These are phyloP conservation scores for Phytopythium montanum DNA, from an alignment of 352 stramenopile genomes.

Conservation along the genomic window DNA sequence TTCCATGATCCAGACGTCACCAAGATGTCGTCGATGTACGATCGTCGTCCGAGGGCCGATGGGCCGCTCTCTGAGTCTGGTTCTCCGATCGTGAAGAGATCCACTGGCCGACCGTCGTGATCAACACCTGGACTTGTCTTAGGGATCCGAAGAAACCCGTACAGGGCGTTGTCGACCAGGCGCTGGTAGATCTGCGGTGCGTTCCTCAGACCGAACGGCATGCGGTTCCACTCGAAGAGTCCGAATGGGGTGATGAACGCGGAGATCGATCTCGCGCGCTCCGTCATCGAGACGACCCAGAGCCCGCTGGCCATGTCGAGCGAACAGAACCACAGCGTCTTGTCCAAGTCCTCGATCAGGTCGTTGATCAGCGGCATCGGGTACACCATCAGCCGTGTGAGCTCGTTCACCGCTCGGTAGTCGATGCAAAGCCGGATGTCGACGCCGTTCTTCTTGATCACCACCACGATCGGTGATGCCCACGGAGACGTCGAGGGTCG, in stretches of 20 bases:
- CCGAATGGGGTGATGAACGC: conserved; percentile 21
- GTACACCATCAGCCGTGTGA: conserved; percentile 16
- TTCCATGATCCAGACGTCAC: conserved; percentile 11
- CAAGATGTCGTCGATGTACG: conserved; percentile 27
- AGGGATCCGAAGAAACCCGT: not conserved
- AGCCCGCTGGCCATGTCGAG: conserved; percentile 18
- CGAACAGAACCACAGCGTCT: conserved; percentile 13
- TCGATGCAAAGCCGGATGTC: conserved; percentile 31
- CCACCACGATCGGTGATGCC: conserved; percentile 34
- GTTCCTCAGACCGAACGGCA: not conserved
- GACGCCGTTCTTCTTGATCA: conserved; percentile 34
- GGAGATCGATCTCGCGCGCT: conserved; percentile 10
- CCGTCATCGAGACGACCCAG: conserved; percentile 16
- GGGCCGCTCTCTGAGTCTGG: not conserved
- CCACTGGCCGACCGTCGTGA: not conserved
- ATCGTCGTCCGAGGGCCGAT: conserved; percentile 11
- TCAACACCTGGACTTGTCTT: not conserved
- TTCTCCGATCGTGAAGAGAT: not conserved
- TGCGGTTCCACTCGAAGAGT: conserved; percentile 19
- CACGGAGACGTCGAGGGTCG: not conserved
- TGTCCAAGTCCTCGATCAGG: conserved; percentile 13
- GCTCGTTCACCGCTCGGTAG: conserved; percentile 6
- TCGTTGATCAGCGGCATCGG: conserved; percentile 21
- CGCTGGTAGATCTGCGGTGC: conserved; percentile 17
- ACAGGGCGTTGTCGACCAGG: conserved; percentile 15